A percentile compares a stretch with the other conserved stretches of the same genome.
Conservation (phyloP, 2,329 filamentous ascomycete species). For the Aspergillus viridinutans region DNA sequence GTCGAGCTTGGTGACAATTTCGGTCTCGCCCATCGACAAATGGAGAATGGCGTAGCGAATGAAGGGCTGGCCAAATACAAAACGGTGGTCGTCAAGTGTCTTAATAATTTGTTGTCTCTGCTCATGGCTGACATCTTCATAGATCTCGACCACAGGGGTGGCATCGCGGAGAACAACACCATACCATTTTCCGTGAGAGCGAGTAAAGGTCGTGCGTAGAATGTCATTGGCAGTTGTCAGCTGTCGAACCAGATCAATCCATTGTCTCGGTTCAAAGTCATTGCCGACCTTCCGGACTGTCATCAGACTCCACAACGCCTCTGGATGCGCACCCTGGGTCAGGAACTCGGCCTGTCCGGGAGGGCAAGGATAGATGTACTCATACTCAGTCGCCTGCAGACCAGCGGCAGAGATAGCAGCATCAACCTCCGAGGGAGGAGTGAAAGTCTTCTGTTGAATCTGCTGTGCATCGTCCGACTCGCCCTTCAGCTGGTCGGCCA, state of each 20-base stretch:
- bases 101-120: slow-evolving; percentile 20
- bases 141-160: slow-evolving; percentile 6
- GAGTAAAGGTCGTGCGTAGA: slow-evolving; percentile 8
- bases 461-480: background rate
- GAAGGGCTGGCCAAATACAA: slow-evolving; percentile 31
- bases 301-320: slow-evolving; percentile 1
- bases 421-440: background rate
- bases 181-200: slow-evolving; percentile 4
- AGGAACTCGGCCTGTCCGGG: slow-evolving; percentile 2
- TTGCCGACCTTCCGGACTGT: background rate
- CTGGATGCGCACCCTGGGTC: background rate
- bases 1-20: slow-evolving; percentile 33
- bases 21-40: slow-evolving; percentile 16
- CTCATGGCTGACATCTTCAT: slow-evolving; percentile 7
- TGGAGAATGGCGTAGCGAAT: slow-evolving; percentile 31
- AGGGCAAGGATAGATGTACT: background rate
- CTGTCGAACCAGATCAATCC: slow-evolving; percentile 10
- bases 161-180: slow-evolving; percentile 16
- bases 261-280: slow-evolving; percentile 9
- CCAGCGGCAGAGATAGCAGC: background rate
- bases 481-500: background rate
- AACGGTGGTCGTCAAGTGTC: slow-evolving; percentile 21
- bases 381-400: background rate
- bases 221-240: slow-evolving; percentile 11
- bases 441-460: background rate